These are phyloP conservation scores for Starmerella riodocensis DNA, from an alignment of 805 yeast genomes.

Conservation along the genomic window DNA sequence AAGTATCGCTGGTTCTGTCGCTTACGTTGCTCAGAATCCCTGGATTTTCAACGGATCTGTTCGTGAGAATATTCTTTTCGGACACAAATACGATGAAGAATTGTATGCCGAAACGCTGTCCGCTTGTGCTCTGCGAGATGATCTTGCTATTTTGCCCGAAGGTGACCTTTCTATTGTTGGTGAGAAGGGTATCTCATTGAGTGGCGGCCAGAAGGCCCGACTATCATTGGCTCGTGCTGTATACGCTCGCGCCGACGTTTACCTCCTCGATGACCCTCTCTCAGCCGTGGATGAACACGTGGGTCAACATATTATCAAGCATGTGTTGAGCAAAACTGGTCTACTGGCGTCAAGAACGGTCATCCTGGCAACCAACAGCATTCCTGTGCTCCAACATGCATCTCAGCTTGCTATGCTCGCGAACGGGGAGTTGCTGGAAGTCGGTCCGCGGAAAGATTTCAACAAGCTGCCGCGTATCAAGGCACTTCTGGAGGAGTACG, in stretches of 20 bases:
- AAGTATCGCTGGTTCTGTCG: slow-evolving; percentile 58
- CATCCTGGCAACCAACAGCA: slow-evolving; percentile 74
- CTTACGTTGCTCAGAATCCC: slow-evolving; percentile 81
- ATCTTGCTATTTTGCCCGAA: slow-evolving; percentile 52
- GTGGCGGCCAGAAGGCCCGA: slow-evolving; percentile 87
- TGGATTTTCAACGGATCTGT: slow-evolving; percentile 97
- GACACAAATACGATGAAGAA: slow-evolving; percentile 38
- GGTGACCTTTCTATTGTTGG: slow-evolving; percentile 75
- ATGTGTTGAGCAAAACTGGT: slow-evolving; percentile 72
- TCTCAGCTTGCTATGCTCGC: slow-evolving; percentile 53
- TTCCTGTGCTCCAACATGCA: slow-evolving; percentile 68
- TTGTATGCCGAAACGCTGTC: slow-evolving; percentile 43
- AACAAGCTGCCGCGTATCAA: slow-evolving; percentile 12
- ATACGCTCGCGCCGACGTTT: slow-evolving; percentile 52
- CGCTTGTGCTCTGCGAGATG: slow-evolving; percentile 56
- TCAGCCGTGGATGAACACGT: slow-evolving; percentile 82
- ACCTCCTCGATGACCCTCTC: slow-evolving; percentile 63
- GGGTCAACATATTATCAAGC: slow-evolving; percentile 62
- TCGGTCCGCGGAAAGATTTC: slow-evolving; percentile 22
- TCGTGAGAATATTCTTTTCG: slow-evolving; percentile 61
- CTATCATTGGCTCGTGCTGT: slow-evolving; percentile 68
- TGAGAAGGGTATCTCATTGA: slow-evolving; percentile 69
- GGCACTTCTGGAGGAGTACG: slow-evolving; percentile 17
- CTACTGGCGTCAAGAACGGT: slow-evolving; percentile 60
- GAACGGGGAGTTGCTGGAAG: slow-evolving; percentile 33